Conservation (phyloP, 2,329 filamentous ascomycete genomes). For the Ophiostoma triangulosporum region DNA sequence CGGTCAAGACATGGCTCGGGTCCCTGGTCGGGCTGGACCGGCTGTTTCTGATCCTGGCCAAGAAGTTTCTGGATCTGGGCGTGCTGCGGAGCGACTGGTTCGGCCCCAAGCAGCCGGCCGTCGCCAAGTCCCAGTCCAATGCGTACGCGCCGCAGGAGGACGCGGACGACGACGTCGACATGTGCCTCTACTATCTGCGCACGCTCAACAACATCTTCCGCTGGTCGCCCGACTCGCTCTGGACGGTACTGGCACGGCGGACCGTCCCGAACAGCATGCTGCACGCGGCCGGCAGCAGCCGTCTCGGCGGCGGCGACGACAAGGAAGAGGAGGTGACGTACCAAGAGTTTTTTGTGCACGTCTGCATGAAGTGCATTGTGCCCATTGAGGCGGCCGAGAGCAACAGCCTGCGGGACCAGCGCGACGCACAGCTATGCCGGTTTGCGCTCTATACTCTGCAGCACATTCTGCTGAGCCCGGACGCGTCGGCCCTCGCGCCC, state of each 20-base stretch:
- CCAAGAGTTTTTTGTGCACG: constrained; percentile 54
- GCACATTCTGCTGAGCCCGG: constrained; percentile 53
- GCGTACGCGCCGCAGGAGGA: constrained; percentile 23
- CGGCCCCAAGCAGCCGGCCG: constrained; percentile 8
- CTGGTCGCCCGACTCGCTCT: constrained; percentile 54
- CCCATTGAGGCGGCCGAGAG: constrained; percentile 19
- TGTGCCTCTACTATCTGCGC: constrained; percentile 66
- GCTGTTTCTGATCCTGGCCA: constrained; percentile 46
- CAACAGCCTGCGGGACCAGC: constrained; percentile 25
- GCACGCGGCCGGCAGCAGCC: constrained; percentile 27
- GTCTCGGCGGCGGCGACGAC: constrained; percentile 42
- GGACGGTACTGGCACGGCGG: constrained; percentile 56
- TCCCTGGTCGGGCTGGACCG: constrained; percentile 49
- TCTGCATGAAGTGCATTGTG: constrained; percentile 49
- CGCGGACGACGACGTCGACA: constrained; percentile 61
- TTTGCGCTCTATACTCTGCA: constrained; percentile 57
- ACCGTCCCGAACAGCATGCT: constrained; percentile 34
- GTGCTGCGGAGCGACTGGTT: constrained; percentile 27
- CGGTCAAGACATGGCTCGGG: constrained; percentile 69
- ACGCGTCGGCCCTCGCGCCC: constrained; percentile 42
- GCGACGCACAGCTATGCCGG: constrained; percentile 55
- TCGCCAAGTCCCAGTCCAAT: constrained; percentile 16
- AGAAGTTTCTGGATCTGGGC: constrained; percentile 40
- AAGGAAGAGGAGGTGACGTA: constrained; percentile 40
- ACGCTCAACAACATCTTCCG: constrained; percentile 61